phyloP scores from a whole-genome alignment of 345 rosid genomes.

The Eutrema japonicum region DNA sequence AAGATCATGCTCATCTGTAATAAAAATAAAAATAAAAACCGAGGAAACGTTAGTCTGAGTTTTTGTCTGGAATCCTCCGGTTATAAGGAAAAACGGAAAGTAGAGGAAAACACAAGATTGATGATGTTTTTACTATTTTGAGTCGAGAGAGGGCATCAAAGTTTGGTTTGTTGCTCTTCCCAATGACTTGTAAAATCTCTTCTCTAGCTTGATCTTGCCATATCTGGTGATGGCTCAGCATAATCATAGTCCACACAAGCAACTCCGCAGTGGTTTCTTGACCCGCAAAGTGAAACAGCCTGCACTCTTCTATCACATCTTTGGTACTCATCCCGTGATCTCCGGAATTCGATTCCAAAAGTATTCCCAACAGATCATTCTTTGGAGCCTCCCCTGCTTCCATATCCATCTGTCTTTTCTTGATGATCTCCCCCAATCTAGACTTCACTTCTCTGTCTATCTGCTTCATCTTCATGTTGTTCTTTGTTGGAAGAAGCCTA shows the following conservation, averaged over 20 bases:
- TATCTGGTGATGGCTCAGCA: conserved; percentile 53
- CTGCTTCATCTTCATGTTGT: conserved; percentile 43
- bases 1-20: conserved; percentile 43
- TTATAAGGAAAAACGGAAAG: neutral
- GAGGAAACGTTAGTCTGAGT: neutral
- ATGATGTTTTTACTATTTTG: conserved; percentile 46
- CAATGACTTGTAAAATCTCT: conserved; percentile 59
- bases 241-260: conserved; percentile 69
- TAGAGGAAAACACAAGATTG: neutral
- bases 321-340: conserved; percentile 47
- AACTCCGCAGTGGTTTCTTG: conserved; percentile 71
- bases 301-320: conserved; percentile 75
- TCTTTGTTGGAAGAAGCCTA: conserved; percentile 52
- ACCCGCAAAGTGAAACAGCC: conserved; percentile 69
- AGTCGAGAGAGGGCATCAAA: conserved; percentile 53
- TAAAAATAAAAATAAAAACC: neutral
- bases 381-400: conserved; percentile 41
- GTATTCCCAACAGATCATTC: conserved; percentile 51
- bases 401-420: conserved; percentile 47
- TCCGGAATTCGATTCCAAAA: conserved; percentile 49
- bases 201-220: conserved; percentile 81
- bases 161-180: conserved; percentile 41
- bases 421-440: conserved; percentile 43
- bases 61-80: neutral
- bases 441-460: conserved; percentile 40